Evolutionary conservation across 169 alveolate genomes (phyloP), one percentile per base, ranked within the genome.

Genomic region (Cryptosporidium meleagridis): DNA sequence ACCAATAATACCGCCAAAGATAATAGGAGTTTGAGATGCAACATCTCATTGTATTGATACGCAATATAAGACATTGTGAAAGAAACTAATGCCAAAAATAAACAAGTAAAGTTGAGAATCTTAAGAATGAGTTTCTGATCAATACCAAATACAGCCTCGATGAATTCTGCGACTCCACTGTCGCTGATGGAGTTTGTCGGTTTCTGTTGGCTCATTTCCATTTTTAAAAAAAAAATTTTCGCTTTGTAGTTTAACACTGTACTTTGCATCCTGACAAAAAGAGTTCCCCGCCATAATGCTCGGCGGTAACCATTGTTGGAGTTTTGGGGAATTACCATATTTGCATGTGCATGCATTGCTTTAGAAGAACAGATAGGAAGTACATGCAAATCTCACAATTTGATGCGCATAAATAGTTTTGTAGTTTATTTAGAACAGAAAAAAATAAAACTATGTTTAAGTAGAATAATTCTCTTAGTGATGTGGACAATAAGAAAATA

Each of bases 81-180:
- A 8, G 89, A 80, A 45, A 80, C 52, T 35, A 80, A 2, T 62
- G 89, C 55, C 53, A 80, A 33, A 61, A 80, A 61, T 41, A 80
- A 10, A 41, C 89, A 80, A 12, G 89, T 62, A 41, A 80, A 23
- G 21, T 80, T 80, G 18, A 80, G 35, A 18, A 44, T 52, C 33
- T 62, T 80, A 26, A 80, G 68, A 62, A 80, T 80, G 35, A 80
- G 35, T 18, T 65, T 80, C 75, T 80, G 89, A 23, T 80, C 75
- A 65, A 80, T 37, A 16, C 89, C 89, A 39, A 80, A 58, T 6
- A 58, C 69, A 12, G 52, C 21, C 37, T 80, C 89, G 8, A 80
- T 62, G 26, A 80, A 41, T 33, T 80, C 62, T n/a, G 62, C 59
- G 37, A 62, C 21, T 59, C 80, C 75, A 44, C 45, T 48, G 7